Conservation (phyloP, 2,329 filamentous ascomycete species). For the Pseudopithomyces maydicus region DNA sequence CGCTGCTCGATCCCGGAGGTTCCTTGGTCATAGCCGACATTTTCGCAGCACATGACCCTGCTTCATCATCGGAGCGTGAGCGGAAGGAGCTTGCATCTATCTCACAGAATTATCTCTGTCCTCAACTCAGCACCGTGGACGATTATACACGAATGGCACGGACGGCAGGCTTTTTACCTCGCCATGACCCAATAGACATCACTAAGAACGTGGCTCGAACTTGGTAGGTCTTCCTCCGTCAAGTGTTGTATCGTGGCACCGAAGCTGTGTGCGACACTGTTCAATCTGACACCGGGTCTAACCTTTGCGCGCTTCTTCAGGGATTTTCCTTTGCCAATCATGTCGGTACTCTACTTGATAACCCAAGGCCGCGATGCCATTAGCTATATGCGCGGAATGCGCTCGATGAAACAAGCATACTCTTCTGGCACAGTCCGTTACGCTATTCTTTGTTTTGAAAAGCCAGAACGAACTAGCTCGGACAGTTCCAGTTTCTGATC, state of each 20-base stretch:
- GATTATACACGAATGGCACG: not conserved
- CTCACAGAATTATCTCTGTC: not conserved
- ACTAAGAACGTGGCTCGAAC: constrained; percentile 2
- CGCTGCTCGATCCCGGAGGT: not conserved
- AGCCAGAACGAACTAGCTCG: too few species aligned
- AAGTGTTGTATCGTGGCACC: not conserved
- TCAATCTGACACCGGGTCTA: not conserved
- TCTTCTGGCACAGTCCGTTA: not conserved
- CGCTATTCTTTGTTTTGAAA: constrained; percentile 1
- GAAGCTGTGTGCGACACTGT: too few species aligned
- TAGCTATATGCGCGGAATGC: constrained; percentile 2
- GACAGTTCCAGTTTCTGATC: too few species aligned
- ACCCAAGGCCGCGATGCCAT: not conserved
- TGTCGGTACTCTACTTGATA: not conserved
- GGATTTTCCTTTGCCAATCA: not conserved
- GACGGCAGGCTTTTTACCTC: not conserved
- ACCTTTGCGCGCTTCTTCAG: not conserved
- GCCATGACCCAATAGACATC: not conserved
- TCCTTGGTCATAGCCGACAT: constrained; percentile 1
- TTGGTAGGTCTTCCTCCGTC: not conserved
- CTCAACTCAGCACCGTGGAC: not conserved
- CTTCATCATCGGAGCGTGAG: not conserved
- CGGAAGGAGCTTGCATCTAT: not conserved
- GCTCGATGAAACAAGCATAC: not conserved
- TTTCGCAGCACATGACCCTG: not conserved